These are phyloP conservation scores for Fusarium acutatum DNA, from an alignment of 2,329 filamentous ascomycete genomes.

Conservation along the genomic window DNA sequence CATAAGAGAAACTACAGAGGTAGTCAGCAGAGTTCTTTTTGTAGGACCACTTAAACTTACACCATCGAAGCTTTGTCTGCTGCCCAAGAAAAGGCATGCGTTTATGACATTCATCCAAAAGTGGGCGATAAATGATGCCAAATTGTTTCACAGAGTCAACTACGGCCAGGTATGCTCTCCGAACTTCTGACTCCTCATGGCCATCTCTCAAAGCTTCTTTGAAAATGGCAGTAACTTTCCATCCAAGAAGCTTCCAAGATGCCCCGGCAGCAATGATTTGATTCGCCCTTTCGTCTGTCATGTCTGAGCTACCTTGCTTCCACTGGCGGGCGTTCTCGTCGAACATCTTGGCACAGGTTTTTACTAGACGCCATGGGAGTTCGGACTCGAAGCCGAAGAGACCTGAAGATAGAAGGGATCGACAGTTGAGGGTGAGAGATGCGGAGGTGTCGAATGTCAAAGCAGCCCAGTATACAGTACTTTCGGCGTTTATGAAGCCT, in stretches of 20 bases:
- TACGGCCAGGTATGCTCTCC: slow-evolving; percentile 37
- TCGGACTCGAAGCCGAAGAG: slow-evolving; percentile 46
- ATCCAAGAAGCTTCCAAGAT: slow-evolving; percentile 44
- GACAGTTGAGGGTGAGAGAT: slow-evolving; percentile 52
- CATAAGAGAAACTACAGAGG: slow-evolving; percentile 42
- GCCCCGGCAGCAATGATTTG: slow-evolving; percentile 42
- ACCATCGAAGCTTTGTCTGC: slow-evolving; percentile 45
- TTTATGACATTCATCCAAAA: slow-evolving; percentile 43
- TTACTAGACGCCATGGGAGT: slow-evolving; percentile 42
- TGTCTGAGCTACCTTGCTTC: slow-evolving; percentile 37
- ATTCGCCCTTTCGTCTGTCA: slow-evolving; percentile 46
- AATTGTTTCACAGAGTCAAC: slow-evolving; percentile 42
- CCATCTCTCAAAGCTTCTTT: slow-evolving; percentile 46
- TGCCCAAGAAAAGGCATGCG: slow-evolving; percentile 45
- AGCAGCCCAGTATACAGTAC: slow-evolving; percentile 52
- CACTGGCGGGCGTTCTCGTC: slow-evolving; percentile 40
- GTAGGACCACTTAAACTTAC: background rate
- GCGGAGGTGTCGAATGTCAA: slow-evolving; percentile 53
- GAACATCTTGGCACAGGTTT: slow-evolving; percentile 43
- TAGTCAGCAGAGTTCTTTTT: background rate
- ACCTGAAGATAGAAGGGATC: slow-evolving; percentile 50
- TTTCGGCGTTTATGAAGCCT: slow-evolving; percentile 50
- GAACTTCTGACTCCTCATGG: slow-evolving; percentile 43
- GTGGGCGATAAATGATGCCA: slow-evolving; percentile 39
- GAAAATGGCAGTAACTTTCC: slow-evolving; percentile 45